Percentiles rank a stretch among this genome's conserved stretches.
Evolutionary conservation across 257 asterid genomes (phyloP).

Genomic region (Craterostigma plantagineum): DNA sequence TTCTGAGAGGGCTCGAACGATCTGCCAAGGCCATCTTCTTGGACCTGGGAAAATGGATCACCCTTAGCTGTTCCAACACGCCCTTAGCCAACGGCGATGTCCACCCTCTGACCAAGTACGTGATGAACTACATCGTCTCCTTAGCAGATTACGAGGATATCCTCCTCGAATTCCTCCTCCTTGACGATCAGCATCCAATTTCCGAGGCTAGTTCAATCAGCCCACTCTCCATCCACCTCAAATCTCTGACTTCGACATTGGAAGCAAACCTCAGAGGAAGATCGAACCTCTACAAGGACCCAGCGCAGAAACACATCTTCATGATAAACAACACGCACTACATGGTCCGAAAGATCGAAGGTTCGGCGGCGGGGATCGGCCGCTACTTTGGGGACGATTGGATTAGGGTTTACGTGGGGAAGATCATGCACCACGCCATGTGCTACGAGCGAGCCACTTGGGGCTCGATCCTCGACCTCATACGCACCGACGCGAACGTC

Average conservation of each 20-base stretch:
- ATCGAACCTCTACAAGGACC: slow-evolving; percentile 23
- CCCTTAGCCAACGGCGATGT: slow-evolving; percentile 33
- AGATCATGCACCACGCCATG: slow-evolving; percentile 32
- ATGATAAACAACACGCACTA: slow-evolving; percentile 70
- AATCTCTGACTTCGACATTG: slow-evolving; percentile 22
- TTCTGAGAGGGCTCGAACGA: slow-evolving; percentile 20
- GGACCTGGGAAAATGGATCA: slow-evolving; percentile 26
- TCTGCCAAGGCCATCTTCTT: slow-evolving; percentile 21
- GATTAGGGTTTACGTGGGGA: slow-evolving; percentile 22
- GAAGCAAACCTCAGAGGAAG: slow-evolving; percentile 33
- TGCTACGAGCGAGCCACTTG: slow-evolving; percentile 36
- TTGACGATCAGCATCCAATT: slow-evolving; percentile 14
- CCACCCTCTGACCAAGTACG: slow-evolving; percentile 45
- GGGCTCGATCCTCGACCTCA: slow-evolving; percentile 19
- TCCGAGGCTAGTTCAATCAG: background rate
- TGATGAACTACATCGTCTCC: slow-evolving; percentile 45
- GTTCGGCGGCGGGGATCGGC: slow-evolving; percentile 17
- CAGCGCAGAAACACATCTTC: slow-evolving; percentile 32
- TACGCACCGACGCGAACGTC: slow-evolving; percentile 23
- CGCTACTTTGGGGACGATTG: slow-evolving; percentile 46
- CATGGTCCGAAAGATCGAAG: slow-evolving; percentile 38
- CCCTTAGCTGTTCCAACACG: slow-evolving; percentile 18
- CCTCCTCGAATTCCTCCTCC: slow-evolving; percentile 29
- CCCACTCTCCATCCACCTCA: slow-evolving; percentile 16
- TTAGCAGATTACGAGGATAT: slow-evolving; percentile 31